Evolutionary conservation across 805 yeast genomes (phyloP), one percentile per base, ranked within the genome.

Genomic region (Schizosaccharomyces cryophilus): DNA sequence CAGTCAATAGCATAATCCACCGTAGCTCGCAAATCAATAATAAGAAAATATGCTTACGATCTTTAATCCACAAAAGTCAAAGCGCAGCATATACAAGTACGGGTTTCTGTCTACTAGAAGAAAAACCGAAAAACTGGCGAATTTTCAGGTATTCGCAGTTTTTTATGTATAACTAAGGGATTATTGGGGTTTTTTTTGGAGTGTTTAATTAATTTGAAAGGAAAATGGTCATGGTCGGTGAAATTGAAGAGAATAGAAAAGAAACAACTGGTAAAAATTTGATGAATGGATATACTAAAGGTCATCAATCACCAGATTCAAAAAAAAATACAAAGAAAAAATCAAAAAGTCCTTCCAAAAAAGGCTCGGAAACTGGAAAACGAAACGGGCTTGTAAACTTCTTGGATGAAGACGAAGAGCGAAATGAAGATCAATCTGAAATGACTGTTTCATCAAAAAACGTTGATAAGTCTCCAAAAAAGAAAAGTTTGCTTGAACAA

Each of bases 401-500:
- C 17, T 11, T 45, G 26, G 51, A 45, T 19, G 26, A 45, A 45
- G 51, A 45, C 26, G 26, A n/a, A 45, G 51, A 45, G 2, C 26
- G 40, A 11, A n/a, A 13, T 45, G 26, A 45, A 45, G 26, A 45
- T 15, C 51, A 24, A 45, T 45, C 24, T 45, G 51, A 45, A 11
- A 45, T 11, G 9, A 15, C 24, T 35, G 40, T 15, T 11, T 5
- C 13, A 11, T 35, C 40, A 35, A 35, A 35, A 35, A 35, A 15
- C 40, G 40, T 11, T 35, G 40, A 35, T 7, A 35, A 9, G 51
- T 7, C 51, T 45, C 26, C 51, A 5, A 45, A 45, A 17, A 45
- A 24, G 13, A 45, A 45, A 45, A 24, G 26, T n/a, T 19, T 87
- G 17, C 72, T 81, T 3, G 72, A 75, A 54, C 70, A 77, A 1